Percentiles rank a stretch among this genome's conserved stretches.
Conservation (phyloP, 208 protist genomes). For the Leishmania tarentolae region DNA sequence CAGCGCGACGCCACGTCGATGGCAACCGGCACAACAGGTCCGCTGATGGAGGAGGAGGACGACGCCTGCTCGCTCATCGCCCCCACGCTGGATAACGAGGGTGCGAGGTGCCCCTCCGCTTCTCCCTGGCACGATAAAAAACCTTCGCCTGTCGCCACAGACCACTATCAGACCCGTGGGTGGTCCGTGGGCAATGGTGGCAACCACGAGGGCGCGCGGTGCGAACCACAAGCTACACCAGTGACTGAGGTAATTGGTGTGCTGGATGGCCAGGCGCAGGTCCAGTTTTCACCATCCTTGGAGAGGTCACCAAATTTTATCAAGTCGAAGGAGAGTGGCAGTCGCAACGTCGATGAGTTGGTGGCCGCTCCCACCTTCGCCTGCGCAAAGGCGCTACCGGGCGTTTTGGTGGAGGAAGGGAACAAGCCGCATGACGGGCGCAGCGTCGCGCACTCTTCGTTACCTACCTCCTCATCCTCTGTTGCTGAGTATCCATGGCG, state of each 20-base stretch:
- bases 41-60: neutral
- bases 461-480: constrained; percentile 19
- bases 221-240: neutral
- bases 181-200: neutral
- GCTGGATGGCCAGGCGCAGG: neutral
- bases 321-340: no score
- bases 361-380: neutral
- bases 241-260: neutral
- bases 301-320: neutral
- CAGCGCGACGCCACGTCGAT: neutral
- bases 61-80: neutral
- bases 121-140: neutral
- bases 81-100: neutral
- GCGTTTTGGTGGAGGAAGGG: neutral
- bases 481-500: constrained; percentile 19
- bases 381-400: neutral
- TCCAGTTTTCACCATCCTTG: neutral
- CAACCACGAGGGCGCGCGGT: neutral
- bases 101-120: neutral
- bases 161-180: neutral
- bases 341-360: neutral
- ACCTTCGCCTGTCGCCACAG: neutral
- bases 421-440: neutral
- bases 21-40: neutral
- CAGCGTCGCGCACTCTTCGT: constrained; percentile 1